Evolutionary conservation across 2,329 filamentous ascomycete species (phyloP).

Genomic region (Epichloe elymi): DNA sequence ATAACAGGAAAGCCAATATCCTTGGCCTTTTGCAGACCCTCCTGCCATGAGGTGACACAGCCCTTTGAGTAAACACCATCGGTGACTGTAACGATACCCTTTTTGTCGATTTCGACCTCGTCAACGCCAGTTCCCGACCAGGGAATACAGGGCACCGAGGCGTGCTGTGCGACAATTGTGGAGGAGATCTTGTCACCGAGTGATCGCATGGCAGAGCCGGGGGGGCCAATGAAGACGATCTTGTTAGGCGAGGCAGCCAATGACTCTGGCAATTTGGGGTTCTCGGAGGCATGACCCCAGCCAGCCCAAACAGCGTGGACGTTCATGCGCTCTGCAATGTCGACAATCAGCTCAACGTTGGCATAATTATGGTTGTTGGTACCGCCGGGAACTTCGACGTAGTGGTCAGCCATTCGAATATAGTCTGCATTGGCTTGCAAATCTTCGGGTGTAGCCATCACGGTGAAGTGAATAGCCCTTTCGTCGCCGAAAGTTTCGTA

Average conservation of each 20-base stretch:
- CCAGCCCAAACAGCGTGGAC: slow-evolving; percentile 98
- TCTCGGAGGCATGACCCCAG: slow-evolving; percentile 98
- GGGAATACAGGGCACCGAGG: slow-evolving; percentile 92
- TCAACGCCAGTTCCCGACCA: slow-evolving; percentile 95
- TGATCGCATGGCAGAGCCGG: slow-evolving; percentile 95
- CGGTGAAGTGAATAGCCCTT: slow-evolving; percentile 95
- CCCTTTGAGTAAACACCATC: slow-evolving; percentile 80
- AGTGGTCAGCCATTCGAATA: slow-evolving; percentile 98
- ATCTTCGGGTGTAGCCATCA: slow-evolving; percentile 99
- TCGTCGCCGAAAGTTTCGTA: slow-evolving; percentile 99
- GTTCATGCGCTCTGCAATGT: slow-evolving; percentile 95
- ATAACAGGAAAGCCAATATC: slow-evolving; percentile 97
- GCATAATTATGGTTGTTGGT: slow-evolving; percentile 99
- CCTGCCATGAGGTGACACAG: slow-evolving; percentile 78
- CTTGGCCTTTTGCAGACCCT: slow-evolving; percentile 75
- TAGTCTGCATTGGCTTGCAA: slow-evolving; percentile 95
- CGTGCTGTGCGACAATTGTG: slow-evolving; percentile 97
- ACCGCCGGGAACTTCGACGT: slow-evolving; percentile 95
- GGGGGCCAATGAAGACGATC: slow-evolving; percentile 97
- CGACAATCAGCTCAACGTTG: slow-evolving; percentile 97
- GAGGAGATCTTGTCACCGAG: slow-evolving; percentile 99
- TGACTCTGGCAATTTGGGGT: slow-evolving; percentile 92
- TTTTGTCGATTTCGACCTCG: slow-evolving; percentile 60
- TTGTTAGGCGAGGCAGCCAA: slow-evolving; percentile 93
- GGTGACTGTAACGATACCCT: slow-evolving; percentile 84